A percentile compares a stretch with the other conserved stretches of the same genome.
phyloP scores from a whole-genome alignment of 345 rosid species.

The Citrus australasica region DNA sequence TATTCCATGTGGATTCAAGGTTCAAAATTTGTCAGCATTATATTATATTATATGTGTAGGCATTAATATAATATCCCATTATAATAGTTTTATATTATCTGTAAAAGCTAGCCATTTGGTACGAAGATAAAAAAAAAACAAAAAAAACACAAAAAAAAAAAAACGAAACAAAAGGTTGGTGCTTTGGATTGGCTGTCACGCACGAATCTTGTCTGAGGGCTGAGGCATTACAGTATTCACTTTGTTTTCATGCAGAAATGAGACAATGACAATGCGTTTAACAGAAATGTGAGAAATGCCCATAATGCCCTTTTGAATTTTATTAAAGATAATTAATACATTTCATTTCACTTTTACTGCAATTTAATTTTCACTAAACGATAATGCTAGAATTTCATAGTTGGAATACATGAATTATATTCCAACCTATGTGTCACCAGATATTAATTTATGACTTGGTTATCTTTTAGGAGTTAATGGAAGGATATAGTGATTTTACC shows the following conservation, averaged over 20 bases:
- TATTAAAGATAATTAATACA: not conserved
- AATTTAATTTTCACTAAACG: no score
- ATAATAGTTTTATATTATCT: slow-evolving; percentile 1
- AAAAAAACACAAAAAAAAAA: no score
- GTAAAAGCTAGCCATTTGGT: not conserved
- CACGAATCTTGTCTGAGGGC: not conserved
- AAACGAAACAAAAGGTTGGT: not conserved
- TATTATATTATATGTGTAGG: not conserved
- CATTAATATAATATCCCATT: not conserved
- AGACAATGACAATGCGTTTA: not conserved
- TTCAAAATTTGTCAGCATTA: not conserved
- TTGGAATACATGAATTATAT: no score
- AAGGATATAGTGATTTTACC: no score
- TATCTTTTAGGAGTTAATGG: no score
- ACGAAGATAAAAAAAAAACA: no score
- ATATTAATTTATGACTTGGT: no score
- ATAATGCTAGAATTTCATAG: no score
- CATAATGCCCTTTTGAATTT: slow-evolving; percentile 7
- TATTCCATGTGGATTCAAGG: not conserved
- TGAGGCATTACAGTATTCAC: no score
- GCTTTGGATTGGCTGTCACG: slow-evolving; percentile 18
- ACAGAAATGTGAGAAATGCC: slow-evolving; percentile 19
- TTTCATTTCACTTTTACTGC: no score
- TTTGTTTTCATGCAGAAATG: not conserved
- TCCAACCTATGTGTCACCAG: no score